Evolutionary conservation across 1,284 basidiomycete species (phyloP), one percentile per base, ranked within the genome.

Genomic region (Cryptococcus sp.): DNA sequence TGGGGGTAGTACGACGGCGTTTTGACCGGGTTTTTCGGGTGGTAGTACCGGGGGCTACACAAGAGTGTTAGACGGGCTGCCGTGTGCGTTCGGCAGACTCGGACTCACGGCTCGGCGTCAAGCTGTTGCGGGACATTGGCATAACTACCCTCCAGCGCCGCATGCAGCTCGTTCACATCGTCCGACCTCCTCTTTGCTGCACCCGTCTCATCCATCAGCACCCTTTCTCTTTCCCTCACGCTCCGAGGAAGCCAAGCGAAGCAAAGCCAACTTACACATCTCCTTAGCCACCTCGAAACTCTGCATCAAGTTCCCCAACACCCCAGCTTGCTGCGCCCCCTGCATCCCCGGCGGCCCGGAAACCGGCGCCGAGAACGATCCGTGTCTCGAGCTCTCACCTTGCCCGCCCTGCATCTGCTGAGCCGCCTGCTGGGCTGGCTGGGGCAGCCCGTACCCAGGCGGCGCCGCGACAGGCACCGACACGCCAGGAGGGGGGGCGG

Each of bases 1-100:
- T 98, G 96, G 42, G 96, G 94, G 77, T 99, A 99, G 78, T 96
- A 97, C 20, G 85, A 80, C n/a, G 95, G 88, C 28, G 95, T 93
- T 65, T 84, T 86, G 79, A 87, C 91, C 8, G 93, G 91, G 76
- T 95, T 95, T 67, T 89, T 85, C 16, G 96, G 93, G 33, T 94
- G 87, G 73, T 98, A 98, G 79, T 98, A 97, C 70, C 93, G 91
- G 42, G 93, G 91, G 78, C 92, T 94, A 62, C 35, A 50, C 52
- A 39, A 33, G 28, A 5, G 28, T 33, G 28, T 9, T 33, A 67
- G 12, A 39, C 56, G 36, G 50, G 49, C 46, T 23, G 24, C n/a
- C 18, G 33, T 35, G 3, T 15, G 18, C 7, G 24, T n/a, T 13
- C 8, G 8, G 18, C 23, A 16, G 18, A 8, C 13, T 54, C 55